phyloP scores from a whole-genome alignment of 352 stramenopile species.

The Phytophthora brassicae region DNA sequence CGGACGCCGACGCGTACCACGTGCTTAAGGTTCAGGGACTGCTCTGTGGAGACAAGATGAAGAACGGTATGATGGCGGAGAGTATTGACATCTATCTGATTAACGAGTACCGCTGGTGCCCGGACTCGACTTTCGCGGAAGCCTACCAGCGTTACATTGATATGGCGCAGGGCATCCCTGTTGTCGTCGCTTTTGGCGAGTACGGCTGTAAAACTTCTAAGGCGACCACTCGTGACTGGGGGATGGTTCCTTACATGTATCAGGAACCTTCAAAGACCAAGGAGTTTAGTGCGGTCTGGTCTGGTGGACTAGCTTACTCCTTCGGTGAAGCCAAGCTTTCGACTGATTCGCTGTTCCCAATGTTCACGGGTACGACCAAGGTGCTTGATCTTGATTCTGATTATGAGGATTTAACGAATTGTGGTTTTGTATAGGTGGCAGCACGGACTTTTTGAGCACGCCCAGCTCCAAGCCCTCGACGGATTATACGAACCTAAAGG shows the following conservation, averaged over 20 bases:
- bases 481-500: constrained; percentile 80
- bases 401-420: constrained; percentile 12
- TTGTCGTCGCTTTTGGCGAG: constrained; percentile 80
- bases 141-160: constrained; percentile 75
- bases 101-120: constrained; percentile 89
- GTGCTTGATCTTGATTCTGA: background rate
- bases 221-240: constrained; percentile 53
- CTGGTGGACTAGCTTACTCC: constrained; percentile 81
- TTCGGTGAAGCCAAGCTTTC: constrained; percentile 83
- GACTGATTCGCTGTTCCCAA: constrained; percentile 68
- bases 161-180: constrained; percentile 75
- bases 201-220: constrained; percentile 75
- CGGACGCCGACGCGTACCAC: constrained; percentile 78
- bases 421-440: constrained; percentile 44
- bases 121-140: constrained; percentile 61
- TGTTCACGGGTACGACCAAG: constrained; percentile 66
- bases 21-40: constrained; percentile 83
- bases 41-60: constrained; percentile 84
- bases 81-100: constrained; percentile 90
- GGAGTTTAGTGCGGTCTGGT: constrained; percentile 79
- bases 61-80: constrained; percentile 74
- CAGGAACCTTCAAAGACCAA: constrained; percentile 62
- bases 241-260: constrained; percentile 84
- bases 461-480: constrained; percentile 58
- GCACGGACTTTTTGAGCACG: constrained; percentile 56